Conservation (phyloP, 805 yeast genomes). For the Lipomyces starkeyi region DNA sequence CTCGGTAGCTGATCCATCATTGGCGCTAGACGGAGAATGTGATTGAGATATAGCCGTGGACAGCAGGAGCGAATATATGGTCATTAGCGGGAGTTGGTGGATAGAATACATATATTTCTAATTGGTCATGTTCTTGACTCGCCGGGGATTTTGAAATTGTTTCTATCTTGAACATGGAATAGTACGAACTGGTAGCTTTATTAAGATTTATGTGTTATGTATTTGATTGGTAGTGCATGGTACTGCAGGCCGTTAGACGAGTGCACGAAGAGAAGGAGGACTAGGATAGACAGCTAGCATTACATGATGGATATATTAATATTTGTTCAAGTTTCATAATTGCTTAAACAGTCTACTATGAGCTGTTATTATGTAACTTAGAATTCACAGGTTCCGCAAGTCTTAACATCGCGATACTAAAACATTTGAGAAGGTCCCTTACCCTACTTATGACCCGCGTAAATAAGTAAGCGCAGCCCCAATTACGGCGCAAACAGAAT, state of each 20-base stretch:
- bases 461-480: not conserved
- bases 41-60: not conserved
- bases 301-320: too few relatives aligned
- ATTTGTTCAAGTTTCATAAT: too few relatives aligned
- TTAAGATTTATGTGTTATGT: too few relatives aligned
- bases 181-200: too few relatives aligned
- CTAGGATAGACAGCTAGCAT: too few relatives aligned
- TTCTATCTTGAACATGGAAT: too few relatives aligned
- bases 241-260: too few relatives aligned
- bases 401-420: not conserved
- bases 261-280: too few relatives aligned
- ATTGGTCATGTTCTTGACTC: not conserved
- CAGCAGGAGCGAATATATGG: not conserved
- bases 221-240: too few relatives aligned
- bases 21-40: not conserved
- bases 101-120: too few relatives aligned
- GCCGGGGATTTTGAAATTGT: not conserved
- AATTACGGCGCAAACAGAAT: not conserved
- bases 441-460: not conserved
- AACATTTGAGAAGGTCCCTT: not conserved
- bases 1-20: constrained; percentile 44
- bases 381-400: not conserved
- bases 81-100: not conserved
- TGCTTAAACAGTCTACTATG: too few relatives aligned
- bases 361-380: too few relatives aligned